A percentile compares a stretch with the other conserved stretches of the same genome.
Evolutionary conservation across 352 stramenopile genomes (phyloP).

Genomic region (Phytopythium oedochilum): DNA sequence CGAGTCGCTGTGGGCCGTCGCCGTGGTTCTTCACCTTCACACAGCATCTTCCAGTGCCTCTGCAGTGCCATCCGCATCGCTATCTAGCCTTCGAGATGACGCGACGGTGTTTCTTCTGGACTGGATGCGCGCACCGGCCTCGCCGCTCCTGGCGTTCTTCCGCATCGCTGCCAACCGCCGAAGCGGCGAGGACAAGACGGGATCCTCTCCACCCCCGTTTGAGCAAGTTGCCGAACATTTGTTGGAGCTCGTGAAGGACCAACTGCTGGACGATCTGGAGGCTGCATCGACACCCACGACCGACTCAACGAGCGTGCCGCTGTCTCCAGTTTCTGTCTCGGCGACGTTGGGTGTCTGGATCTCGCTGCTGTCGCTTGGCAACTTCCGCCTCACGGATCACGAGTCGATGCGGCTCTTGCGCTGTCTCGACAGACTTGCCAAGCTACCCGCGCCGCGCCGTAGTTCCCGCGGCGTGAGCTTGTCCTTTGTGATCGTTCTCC

Average conservation of each 20-base stretch:
- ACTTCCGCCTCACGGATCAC: conserved; percentile 39
- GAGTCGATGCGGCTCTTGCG: conserved; percentile 42
- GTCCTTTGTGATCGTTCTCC: conserved; percentile 46
- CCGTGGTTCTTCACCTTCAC: conserved; percentile 18
- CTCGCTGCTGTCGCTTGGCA: conserved; percentile 36
- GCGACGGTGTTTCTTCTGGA: conserved; percentile 39
- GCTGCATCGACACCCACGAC: not conserved
- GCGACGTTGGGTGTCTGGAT: conserved; percentile 38
- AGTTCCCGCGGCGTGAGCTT: conserved; percentile 40
- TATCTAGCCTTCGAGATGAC: conserved; percentile 16
- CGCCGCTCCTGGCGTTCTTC: not conserved
- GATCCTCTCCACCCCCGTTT: conserved; percentile 1
- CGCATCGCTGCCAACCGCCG: not conserved
- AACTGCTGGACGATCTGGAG: conserved; percentile 7
- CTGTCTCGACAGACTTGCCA: conserved; percentile 34
- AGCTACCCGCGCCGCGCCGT: conserved; percentile 10
- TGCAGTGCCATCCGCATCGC: not conserved
- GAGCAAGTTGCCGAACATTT: conserved; percentile 4
- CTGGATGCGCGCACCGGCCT: conserved; percentile 18
- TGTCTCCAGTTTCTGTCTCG: conserved; percentile 22
- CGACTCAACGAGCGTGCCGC: not conserved
- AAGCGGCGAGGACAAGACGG: not conserved
- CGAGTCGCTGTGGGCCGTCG: conserved; percentile 10
- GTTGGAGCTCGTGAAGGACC: conserved; percentile 3
- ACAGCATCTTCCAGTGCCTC: not conserved